These are phyloP conservation scores for Diplodia intermedia DNA, from an alignment of 2,329 filamentous ascomycete genomes.

Conservation along the genomic window DNA sequence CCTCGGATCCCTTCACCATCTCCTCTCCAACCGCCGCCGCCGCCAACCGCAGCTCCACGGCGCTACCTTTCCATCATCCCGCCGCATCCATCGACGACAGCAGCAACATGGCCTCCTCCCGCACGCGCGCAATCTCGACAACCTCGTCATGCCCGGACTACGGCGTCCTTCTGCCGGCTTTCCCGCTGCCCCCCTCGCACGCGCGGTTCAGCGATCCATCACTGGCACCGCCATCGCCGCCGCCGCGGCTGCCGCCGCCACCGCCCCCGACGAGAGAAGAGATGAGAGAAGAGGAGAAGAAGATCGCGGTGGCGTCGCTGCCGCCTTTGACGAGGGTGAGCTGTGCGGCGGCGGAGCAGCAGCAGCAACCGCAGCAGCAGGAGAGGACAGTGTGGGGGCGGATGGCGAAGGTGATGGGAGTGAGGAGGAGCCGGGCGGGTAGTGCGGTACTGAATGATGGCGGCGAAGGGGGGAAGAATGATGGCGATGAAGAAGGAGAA, in stretches of 20 bases:
- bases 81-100: neutral
- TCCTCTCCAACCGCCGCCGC: neutral
- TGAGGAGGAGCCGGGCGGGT: neutral
- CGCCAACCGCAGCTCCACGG: constrained; percentile 21
- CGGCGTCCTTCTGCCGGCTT: neutral
- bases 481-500: neutral
- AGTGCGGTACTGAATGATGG: neutral
- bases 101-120: neutral
- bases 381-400: neutral
- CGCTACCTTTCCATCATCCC: neutral
- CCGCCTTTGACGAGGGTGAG: neutral
- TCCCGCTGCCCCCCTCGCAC: constrained; percentile 20
- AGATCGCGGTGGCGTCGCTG: too few species aligned
- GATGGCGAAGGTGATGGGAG: neutral
- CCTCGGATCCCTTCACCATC: neutral
- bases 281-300: neutral
- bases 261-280: neutral
- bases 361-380: neutral
- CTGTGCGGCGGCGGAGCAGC: neutral
- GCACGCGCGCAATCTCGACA: neutral
- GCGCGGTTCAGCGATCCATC: constrained; percentile 7
- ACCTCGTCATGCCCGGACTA: neutral
- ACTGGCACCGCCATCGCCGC: neutral
- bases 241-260: neutral
- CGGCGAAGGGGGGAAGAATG: neutral